Conservation (phyloP, 2,329 filamentous ascomycete species). For the Chrysoporthe cubensis region DNA sequence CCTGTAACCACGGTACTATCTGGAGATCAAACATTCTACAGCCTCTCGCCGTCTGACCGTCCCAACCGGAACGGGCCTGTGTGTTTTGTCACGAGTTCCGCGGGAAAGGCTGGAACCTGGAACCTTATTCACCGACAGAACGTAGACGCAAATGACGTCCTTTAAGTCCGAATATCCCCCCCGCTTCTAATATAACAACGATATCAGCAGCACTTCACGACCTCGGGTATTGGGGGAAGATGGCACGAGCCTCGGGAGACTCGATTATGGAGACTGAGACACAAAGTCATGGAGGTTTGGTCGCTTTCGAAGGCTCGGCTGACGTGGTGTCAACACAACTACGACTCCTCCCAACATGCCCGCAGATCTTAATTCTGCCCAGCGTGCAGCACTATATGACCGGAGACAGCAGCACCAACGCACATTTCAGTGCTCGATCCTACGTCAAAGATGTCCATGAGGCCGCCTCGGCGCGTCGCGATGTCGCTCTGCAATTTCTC, state of each 20-base stretch:
- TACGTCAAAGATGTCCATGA: conserved; percentile 56
- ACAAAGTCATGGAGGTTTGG: conserved; percentile 51
- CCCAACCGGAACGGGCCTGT: background rate
- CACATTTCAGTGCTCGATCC: conserved; percentile 41
- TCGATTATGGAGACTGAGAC: conserved; percentile 17
- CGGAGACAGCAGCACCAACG: conserved; percentile 34
- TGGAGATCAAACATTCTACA: background rate
- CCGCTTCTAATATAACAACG: background rate
- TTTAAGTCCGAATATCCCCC: background rate
- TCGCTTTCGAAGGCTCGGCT: conserved; percentile 63
- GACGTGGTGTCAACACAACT: conserved; percentile 63
- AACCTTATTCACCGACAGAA: background rate
- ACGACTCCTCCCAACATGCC: conserved; percentile 60
- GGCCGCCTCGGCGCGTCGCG: conserved; percentile 50
- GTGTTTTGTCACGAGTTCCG: background rate
- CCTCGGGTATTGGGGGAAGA: background rate
- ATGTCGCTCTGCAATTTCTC: conserved; percentile 57
- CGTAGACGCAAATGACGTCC: background rate
- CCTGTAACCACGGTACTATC: background rate
- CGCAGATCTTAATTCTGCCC: conserved; percentile 62
- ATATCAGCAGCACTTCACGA: background rate
- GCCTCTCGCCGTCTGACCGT: background rate
- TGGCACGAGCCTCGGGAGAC: background rate
- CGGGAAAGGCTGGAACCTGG: background rate
- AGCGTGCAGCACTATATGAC: conserved; percentile 52